Evolutionary conservation across 129 eudicot species (phyloP).

Genomic region (Flaveria trinervia): DNA sequence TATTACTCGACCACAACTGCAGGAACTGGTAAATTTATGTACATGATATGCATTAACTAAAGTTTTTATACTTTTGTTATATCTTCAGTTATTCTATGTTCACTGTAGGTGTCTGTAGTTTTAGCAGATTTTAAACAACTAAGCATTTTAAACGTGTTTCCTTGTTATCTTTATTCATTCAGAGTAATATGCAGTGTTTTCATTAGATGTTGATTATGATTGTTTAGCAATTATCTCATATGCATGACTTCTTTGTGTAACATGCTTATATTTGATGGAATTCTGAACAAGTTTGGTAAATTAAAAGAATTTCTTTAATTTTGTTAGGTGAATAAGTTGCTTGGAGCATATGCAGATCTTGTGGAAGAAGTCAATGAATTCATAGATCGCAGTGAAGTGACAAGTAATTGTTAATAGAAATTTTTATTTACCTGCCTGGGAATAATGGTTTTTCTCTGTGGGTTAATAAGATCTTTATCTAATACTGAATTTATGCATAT

Average conservation of each 20-base stretch:
- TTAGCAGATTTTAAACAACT: constrained; percentile 12
- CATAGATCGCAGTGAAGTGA: constrained; percentile 64
- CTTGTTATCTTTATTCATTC: constrained; percentile 18
- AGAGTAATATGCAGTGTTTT: constrained; percentile 23
- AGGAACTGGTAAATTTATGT: constrained; percentile 46
- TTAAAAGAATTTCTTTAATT: constrained; percentile 25
- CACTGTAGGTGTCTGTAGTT: background rate
- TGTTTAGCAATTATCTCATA: background rate
- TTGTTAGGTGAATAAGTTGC: constrained; percentile 64
- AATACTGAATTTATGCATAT: constrained; percentile 33
- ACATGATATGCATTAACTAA: background rate
- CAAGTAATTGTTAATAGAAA: constrained; percentile 40
- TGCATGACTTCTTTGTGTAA: constrained; percentile 10
- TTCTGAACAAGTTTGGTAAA: constrained; percentile 24
- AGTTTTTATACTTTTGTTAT: constrained; percentile 7
- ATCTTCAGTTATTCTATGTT: constrained; percentile 1
- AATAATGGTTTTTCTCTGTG: constrained; percentile 9
- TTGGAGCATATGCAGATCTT: constrained; percentile 69
- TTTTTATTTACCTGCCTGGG: constrained; percentile 21
- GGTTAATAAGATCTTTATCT: constrained; percentile 19
- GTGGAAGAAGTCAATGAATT: constrained; percentile 79
- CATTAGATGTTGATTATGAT: constrained; percentile 6
- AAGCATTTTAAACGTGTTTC: background rate
- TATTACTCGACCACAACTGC: constrained; percentile 61
- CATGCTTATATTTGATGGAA: constrained; percentile 18